These are phyloP conservation scores for Phytopythium montanum DNA, from an alignment of 352 stramenopile species.

Conservation along the genomic window DNA sequence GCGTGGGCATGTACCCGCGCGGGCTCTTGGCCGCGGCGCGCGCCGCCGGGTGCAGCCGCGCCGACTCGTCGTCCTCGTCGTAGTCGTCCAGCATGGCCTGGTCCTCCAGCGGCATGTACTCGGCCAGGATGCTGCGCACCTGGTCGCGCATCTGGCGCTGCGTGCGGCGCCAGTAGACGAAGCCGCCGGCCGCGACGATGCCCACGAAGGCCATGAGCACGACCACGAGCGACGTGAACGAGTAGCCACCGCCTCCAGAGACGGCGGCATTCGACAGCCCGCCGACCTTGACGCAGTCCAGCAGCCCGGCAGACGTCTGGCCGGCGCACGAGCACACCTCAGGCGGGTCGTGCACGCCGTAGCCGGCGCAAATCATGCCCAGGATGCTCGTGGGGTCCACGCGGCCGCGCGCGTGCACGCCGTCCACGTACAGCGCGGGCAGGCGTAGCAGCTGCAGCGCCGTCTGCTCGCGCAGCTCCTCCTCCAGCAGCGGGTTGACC, in stretches of 20 bases:
- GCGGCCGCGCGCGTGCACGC: conserved; percentile 88
- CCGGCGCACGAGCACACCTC: conserved; percentile 74
- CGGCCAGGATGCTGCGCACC: conserved; percentile 93
- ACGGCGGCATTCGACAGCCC: conserved; percentile 61
- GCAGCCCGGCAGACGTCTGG: conserved; percentile 52
- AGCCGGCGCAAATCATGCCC: conserved; percentile 84
- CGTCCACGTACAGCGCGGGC: conserved; percentile 94
- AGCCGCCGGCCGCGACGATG: conserved; percentile 65
- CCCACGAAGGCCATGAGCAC: conserved; percentile 83
- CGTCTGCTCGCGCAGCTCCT: conserved; percentile 89
- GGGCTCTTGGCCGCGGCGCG: conserved; percentile 77
- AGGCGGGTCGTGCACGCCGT: conserved; percentile 74
- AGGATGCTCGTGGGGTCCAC: conserved; percentile 87
- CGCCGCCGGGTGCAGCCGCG: conserved; percentile 59
- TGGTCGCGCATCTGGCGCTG: conserved; percentile 94
- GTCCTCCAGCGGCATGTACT: conserved; percentile 96
- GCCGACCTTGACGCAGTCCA: conserved; percentile 71
- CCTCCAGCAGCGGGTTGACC: conserved; percentile 88
- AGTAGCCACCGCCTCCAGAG: conserved; percentile 54
- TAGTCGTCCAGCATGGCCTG: conserved; percentile 68
- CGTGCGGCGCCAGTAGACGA: conserved; percentile 91
- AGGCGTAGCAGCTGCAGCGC: conserved; percentile 90
- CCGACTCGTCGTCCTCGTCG: conserved; percentile 45
- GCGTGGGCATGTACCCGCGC: conserved; percentile 81
- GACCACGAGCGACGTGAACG: conserved; percentile 79